A percentile compares a stretch with the other conserved stretches of the same genome.
Conservation (phyloP, 805 yeast species). For the Ogataea degrootiae region DNA sequence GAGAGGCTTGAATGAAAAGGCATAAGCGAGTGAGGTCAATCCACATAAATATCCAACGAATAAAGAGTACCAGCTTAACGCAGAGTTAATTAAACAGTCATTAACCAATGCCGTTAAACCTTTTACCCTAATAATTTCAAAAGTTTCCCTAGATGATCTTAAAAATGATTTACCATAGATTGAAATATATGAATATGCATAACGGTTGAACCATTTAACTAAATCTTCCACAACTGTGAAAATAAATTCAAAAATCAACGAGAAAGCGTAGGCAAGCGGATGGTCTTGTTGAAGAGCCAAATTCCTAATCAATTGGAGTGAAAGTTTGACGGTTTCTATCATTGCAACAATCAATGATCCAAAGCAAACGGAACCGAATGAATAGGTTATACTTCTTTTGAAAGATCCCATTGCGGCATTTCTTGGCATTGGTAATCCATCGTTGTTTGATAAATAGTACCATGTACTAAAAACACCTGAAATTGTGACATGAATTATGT, state of each 20-base stretch:
- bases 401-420: constrained; percentile 79
- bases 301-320: constrained; percentile 6
- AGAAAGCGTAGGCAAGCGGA: constrained; percentile 2
- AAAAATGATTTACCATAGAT: constrained; percentile 79
- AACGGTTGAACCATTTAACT: constrained; percentile 77
- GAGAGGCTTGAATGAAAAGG: constrained; percentile 61
- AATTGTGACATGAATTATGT: constrained; percentile 72
- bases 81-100: constrained; percentile 74
- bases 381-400: constrained; percentile 69
- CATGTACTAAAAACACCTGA: constrained; percentile 87
- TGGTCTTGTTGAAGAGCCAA: constrained; percentile 9
- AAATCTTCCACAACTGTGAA: constrained; percentile 30
- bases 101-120: constrained; percentile 82
- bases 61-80: constrained; percentile 64
- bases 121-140: constrained; percentile 64
- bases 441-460: constrained; percentile 59
- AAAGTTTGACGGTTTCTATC: constrained; percentile 37
- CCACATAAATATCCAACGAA: constrained; percentile 48
- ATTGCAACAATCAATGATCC: constrained; percentile 72
- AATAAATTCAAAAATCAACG: constrained; percentile 7
- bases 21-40: constrained; percentile 58
- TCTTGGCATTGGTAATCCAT: constrained; percentile 51
- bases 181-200: constrained; percentile 83
- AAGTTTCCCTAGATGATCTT: constrained; percentile 71
- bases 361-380: constrained; percentile 86